A percentile compares a stretch with the other conserved stretches of the same genome.
Evolutionary conservation across 192 early-diverging fungal genomes (phyloP).

Genomic region (Chytriomyces sp.): DNA sequence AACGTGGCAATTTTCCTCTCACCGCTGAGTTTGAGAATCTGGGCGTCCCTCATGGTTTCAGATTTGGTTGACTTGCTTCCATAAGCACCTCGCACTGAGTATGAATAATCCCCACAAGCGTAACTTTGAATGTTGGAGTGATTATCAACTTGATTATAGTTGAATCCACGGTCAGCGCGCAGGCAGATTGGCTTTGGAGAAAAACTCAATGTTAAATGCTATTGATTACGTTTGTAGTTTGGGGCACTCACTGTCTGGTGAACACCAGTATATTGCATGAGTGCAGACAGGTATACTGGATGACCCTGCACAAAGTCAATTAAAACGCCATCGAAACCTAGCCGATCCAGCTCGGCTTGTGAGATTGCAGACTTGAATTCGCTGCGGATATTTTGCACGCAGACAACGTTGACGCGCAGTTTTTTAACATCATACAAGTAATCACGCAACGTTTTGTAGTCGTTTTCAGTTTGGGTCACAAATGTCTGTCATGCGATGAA

Average conservation of each 20-base stretch:
- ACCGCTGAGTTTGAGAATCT: conserved; percentile 32
- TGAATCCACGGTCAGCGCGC: conserved; percentile 3
- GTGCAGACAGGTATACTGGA: conserved; percentile 59
- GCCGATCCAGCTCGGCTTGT: conserved; percentile 43
- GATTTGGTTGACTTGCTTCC: conserved; percentile 38
- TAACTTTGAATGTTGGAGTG: conserved; percentile 32
- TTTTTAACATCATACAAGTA: conserved; percentile 66
- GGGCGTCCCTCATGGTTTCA: neutral
- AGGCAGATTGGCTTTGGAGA: neutral
- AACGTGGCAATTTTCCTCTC: neutral
- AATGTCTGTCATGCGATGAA: conserved; percentile 61
- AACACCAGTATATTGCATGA: conserved; percentile 61
- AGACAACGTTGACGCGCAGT: conserved; percentile 53
- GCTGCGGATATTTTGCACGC: conserved; percentile 11
- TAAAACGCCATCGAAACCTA: conserved; percentile 79
- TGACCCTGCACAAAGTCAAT: conserved; percentile 80
- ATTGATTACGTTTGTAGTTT: neutral
- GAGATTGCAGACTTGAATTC: conserved; percentile 14
- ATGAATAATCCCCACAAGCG: conserved; percentile 27
- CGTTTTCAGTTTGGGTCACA: conserved; percentile 75
- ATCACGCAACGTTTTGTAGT: conserved; percentile 74
- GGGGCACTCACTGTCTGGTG: neutral
- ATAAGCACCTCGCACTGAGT: conserved; percentile 40
- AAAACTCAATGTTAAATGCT: neutral
- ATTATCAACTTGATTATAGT: conserved; percentile 17